Evolutionary conservation across 2,329 filamentous ascomycete genomes (phyloP).

Genomic region (Verticillium albo-atrum): DNA sequence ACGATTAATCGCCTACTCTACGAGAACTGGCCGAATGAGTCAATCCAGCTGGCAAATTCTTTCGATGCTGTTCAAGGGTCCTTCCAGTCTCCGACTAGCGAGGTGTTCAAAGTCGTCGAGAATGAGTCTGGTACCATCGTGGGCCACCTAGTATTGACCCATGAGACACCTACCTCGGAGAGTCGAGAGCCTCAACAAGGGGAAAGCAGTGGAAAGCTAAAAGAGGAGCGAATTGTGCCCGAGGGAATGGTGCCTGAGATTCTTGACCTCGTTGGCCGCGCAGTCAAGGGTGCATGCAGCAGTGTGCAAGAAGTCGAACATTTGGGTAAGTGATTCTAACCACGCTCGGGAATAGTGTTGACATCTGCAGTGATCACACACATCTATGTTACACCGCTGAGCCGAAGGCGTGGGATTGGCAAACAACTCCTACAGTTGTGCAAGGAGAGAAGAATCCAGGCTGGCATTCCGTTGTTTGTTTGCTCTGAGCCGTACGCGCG

Average conservation of each 20-base stretch:
- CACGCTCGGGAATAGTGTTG: neutral
- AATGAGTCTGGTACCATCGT: neutral
- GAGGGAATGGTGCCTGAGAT: neutral
- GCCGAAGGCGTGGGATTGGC: neutral
- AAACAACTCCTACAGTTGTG: neutral
- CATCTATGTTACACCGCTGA: neutral
- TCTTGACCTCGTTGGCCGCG: neutral
- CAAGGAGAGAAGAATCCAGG: neutral
- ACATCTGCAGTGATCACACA: neutral
- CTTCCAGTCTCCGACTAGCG: neutral
- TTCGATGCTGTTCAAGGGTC: neutral
- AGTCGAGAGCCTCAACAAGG: neutral
- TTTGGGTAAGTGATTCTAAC: neutral
- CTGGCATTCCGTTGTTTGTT: neutral
- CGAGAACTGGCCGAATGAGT: neutral
- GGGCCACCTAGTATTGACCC: neutral
- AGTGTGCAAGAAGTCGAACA: neutral
- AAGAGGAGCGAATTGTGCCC: too few relatives aligned
- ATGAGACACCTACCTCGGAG: neutral
- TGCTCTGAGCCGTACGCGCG: neutral
- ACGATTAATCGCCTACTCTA: neutral
- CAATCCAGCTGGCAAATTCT: neutral
- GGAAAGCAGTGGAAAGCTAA: neutral
- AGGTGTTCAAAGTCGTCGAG: neutral
- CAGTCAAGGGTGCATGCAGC: neutral